A percentile compares a stretch with the other conserved stretches of the same genome.
phyloP scores from a whole-genome alignment of 345 rosid species.

The Aquilaria sinensis region DNA sequence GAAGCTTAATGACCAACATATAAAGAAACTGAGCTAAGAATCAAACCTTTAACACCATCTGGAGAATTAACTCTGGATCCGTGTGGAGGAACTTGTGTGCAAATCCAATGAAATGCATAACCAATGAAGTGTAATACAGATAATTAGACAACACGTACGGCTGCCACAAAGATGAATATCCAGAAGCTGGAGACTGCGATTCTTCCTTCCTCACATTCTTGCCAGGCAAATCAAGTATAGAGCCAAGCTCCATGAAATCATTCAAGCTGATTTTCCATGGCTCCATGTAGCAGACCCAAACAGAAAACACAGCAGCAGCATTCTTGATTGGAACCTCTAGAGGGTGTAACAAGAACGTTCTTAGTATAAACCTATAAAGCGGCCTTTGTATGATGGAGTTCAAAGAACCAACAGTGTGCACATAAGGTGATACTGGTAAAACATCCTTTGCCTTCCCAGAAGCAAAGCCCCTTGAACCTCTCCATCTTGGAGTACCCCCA shows the following conservation, averaged over 20 bases:
- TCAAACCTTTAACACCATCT: conserved; percentile 87
- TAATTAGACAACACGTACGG: conserved; percentile 77
- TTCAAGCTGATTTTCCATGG: conserved; percentile 67
- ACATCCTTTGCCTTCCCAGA: conserved; percentile 28
- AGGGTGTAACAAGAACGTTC: conserved; percentile 80
- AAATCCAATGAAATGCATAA: conserved; percentile 92
- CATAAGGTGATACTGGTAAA: conserved; percentile 24
- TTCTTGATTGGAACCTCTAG: conserved; percentile 68
- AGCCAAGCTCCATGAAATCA: conserved; percentile 62
- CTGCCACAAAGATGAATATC: conserved; percentile 60
- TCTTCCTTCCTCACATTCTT: conserved; percentile 38
- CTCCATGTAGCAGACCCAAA: conserved; percentile 75
- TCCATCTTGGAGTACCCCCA: conserved; percentile 39
- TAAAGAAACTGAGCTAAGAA: conserved; percentile 15
- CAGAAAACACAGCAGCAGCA: conserved; percentile 73
- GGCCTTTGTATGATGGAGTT: conserved; percentile 71
- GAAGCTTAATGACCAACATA: neutral
- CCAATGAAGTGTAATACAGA: conserved; percentile 78
- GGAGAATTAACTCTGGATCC: conserved; percentile 67
- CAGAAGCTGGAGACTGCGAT: conserved; percentile 23
- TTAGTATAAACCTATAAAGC: conserved; percentile 63
- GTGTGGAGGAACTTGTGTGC: conserved; percentile 94
- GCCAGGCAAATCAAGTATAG: conserved; percentile 28
- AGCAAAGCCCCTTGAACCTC: conserved; percentile 31
- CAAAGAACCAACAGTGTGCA: conserved; percentile 50